These are phyloP conservation scores for Debaryomycetaceae sp. DNA, from an alignment of 1,139 yeast genomes.

Conservation along the genomic window DNA sequence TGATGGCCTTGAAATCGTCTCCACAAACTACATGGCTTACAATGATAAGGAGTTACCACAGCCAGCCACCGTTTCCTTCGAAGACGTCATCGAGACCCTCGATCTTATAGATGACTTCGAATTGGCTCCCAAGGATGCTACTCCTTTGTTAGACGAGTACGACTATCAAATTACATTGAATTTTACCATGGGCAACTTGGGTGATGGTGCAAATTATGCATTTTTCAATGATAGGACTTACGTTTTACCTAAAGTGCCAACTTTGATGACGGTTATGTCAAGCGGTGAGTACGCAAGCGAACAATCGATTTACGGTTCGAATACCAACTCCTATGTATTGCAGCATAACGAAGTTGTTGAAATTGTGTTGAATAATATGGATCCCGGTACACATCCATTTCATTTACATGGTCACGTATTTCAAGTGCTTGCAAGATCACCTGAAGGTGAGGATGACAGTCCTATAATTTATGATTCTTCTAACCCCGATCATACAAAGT, in stretches of 20 bases:
- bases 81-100: slow-evolving; percentile 40
- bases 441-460: slow-evolving; percentile 30
- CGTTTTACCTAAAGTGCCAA: slow-evolving; percentile 76
- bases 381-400: slow-evolving; percentile 84
- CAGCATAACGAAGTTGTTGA: slow-evolving; percentile 67
- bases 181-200: slow-evolving; percentile 75
- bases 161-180: slow-evolving; percentile 64
- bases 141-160: slow-evolving; percentile 55
- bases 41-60: slow-evolving; percentile 43
- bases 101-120: slow-evolving; percentile 63
- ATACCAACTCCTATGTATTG: slow-evolving; percentile 70
- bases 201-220: slow-evolving; percentile 84
- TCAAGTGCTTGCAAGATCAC: slow-evolving; percentile 50
- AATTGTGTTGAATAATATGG: slow-evolving; percentile 64
- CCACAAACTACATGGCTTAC: slow-evolving; percentile 71
- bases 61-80: slow-evolving; percentile 14
- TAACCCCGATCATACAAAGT: slow-evolving; percentile 26
- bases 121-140: slow-evolving; percentile 53
- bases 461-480: slow-evolving; percentile 39
- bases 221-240: slow-evolving; percentile 84
- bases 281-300: slow-evolving; percentile 56
- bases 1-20: slow-evolving; percentile 56
- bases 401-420: slow-evolving; percentile 80
- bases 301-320: slow-evolving; percentile 57
- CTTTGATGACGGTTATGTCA: slow-evolving; percentile 69